These are phyloP conservation scores for Sphagnum magellanicum DNA, from an alignment of 228 moss, liverwort and hornwort species.

Conservation along the genomic window DNA sequence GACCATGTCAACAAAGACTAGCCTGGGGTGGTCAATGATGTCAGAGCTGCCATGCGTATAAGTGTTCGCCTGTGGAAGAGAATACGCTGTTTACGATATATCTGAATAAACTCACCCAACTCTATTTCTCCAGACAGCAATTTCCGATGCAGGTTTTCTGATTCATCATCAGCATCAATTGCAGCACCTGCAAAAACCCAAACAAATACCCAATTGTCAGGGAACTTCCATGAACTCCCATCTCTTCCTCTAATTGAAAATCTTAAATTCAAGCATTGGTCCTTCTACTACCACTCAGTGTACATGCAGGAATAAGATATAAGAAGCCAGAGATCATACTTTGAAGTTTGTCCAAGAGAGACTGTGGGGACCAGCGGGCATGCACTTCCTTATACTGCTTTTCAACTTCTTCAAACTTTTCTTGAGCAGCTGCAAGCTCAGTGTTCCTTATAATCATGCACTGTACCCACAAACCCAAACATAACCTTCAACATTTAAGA, in stretches of 20 bases:
- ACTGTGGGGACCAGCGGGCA: slow-evolving; percentile 65
- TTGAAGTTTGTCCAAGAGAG: slow-evolving; percentile 69
- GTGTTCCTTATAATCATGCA: slow-evolving; percentile 99
- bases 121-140: slow-evolving; percentile 78
- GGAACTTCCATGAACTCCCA: not conserved
- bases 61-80: slow-evolving; percentile 87
- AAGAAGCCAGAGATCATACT: slow-evolving; percentile 25
- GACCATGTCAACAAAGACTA: slow-evolving; percentile 16
- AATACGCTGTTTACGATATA: slow-evolving; percentile 80
- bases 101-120: slow-evolving; percentile 69
- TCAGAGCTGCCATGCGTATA: slow-evolving; percentile 78
- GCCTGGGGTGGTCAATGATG: slow-evolving; percentile 79
- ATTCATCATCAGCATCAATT: slow-evolving; percentile 87
- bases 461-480: slow-evolving; percentile 15
- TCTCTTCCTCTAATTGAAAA: not conserved
- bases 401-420: slow-evolving; percentile 86
- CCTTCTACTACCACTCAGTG: too few relatives aligned
- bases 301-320: not conserved
- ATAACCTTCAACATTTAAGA: too few relatives aligned
- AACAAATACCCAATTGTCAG: not conserved
- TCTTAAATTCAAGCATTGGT: too few relatives aligned
- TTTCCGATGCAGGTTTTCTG: slow-evolving; percentile 75
- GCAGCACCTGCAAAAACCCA: slow-evolving; percentile 44
- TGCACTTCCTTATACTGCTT: slow-evolving; percentile 78
- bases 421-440: slow-evolving; percentile 87